Percentiles rank a stretch among this genome's conserved stretches.
Conservation (phyloP, 2,329 filamentous ascomycete species). For the Mycosphaerelloides madeirae region DNA sequence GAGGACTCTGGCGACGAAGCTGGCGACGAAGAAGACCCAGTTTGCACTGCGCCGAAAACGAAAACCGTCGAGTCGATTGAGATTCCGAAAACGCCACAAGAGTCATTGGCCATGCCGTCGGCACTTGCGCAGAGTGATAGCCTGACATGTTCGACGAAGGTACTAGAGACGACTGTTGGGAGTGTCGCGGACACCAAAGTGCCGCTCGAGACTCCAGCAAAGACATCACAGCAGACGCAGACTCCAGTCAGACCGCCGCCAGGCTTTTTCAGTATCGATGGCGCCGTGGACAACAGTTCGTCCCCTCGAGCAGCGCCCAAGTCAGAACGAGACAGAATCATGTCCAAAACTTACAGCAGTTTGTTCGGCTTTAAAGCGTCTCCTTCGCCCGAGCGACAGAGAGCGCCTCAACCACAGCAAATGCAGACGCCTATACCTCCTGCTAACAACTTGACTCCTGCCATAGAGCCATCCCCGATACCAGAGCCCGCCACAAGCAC, state of each 20-base stretch:
- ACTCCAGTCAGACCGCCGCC: constrained; percentile 11
- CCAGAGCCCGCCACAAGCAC: no score
- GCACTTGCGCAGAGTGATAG: background rate
- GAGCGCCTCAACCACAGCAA: constrained; percentile 5
- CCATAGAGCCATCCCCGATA: no score
- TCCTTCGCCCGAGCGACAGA: constrained; percentile 21
- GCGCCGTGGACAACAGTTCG: constrained; percentile 8
- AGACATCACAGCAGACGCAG: background rate
- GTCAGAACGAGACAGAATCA: constrained; percentile 27
- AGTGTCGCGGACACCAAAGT: no score
- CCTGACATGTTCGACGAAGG: no score
- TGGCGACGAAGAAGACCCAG: background rate
- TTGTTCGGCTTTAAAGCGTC: constrained; percentile 29
- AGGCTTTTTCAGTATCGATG: constrained; percentile 16
- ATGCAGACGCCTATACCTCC: constrained; percentile 2
- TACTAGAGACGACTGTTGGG: no score
- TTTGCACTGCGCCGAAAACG: no score
- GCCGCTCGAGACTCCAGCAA: no score
- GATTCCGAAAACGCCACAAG: background rate
- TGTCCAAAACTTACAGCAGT: constrained; percentile 28
- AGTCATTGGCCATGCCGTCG: background rate
- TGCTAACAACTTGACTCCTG: background rate
- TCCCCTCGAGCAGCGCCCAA: constrained; percentile 17
- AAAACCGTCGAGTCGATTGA: background rate
- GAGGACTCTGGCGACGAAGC: constrained; percentile 5